These are phyloP conservation scores for Tilletia walkeri DNA, from an alignment of 1,284 basidiomycete genomes.

Conservation along the genomic window DNA sequence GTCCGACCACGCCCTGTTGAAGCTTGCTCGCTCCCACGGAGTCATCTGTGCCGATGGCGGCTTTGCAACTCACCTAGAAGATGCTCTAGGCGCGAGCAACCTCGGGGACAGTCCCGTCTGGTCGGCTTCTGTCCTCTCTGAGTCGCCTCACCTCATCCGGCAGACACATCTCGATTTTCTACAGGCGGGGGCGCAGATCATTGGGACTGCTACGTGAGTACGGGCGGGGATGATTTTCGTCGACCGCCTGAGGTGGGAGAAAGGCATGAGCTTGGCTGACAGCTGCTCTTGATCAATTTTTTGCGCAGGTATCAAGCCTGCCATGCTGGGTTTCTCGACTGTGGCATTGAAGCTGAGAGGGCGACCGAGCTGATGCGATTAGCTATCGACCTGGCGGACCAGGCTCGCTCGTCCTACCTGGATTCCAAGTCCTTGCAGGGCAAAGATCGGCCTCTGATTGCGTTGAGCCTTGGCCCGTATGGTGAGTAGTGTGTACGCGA, in stretches of 20 bases:
- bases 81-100: conserved; percentile 36
- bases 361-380: conserved; percentile 36
- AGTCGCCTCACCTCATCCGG: conserved; percentile 33
- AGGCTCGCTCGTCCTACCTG: conserved; percentile 28
- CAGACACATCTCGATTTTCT: conserved; percentile 44
- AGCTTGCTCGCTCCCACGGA: not conserved
- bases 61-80: conserved; percentile 44
- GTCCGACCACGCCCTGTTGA: not conserved
- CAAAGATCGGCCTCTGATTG: conserved; percentile 27
- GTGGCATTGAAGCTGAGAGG: conserved; percentile 27
- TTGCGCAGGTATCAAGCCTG: conserved; percentile 40
- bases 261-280: not conserved
- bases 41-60: conserved; percentile 11
- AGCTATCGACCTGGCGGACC: conserved; percentile 37
- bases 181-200: conserved; percentile 41
- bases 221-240: too few species aligned
- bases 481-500: conserved; percentile 9
- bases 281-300: too few species aligned
- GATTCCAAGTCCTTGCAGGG: conserved; percentile 1
- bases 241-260: not conserved
- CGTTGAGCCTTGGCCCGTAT: conserved; percentile 44
- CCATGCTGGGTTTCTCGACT: conserved; percentile 33
- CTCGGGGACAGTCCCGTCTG: conserved; percentile 40
- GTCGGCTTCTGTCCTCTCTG: conserved; percentile 41
- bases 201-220: conserved; percentile 39